A percentile compares a stretch with the other conserved stretches of the same genome.
These are phyloP conservation scores for Gossypium schwendimanii DNA, from an alignment of 441 rosid species.

Conservation along the genomic window DNA sequence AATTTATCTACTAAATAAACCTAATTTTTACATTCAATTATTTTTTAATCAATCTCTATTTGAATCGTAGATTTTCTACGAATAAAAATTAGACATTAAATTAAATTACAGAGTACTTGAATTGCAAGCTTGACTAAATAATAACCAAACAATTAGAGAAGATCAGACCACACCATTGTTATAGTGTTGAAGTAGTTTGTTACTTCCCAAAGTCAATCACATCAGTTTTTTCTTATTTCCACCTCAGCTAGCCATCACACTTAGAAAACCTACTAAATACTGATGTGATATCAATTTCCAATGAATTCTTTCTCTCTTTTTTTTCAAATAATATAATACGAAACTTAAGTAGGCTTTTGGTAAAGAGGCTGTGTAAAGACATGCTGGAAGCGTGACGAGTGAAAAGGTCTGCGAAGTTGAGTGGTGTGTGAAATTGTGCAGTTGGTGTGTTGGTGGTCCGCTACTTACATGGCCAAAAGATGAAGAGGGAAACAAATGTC, in stretches of 20 bases:
- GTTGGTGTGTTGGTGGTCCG: conserved; percentile 60
- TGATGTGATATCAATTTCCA: conserved; percentile 30
- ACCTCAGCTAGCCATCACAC: not conserved
- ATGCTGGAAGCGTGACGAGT: conserved; percentile 36
- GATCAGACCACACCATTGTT: not conserved
- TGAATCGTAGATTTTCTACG: no score
- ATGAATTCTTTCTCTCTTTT: conserved; percentile 19
- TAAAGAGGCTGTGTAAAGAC: conserved; percentile 25
- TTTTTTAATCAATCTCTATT: no score
- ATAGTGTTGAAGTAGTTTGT: no score
- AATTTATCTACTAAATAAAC: no score
- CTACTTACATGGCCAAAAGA: conserved; percentile 16
- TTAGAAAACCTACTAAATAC: not conserved
- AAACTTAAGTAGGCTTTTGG: conserved; percentile 27
- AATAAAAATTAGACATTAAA: not conserved
- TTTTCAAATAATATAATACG: not conserved
- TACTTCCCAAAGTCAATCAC: not conserved
- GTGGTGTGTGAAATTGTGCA: conserved; percentile 37
- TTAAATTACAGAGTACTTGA: not conserved
- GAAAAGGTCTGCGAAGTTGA: conserved; percentile 30
- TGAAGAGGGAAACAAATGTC: conserved; percentile 31
- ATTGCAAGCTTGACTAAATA: not conserved
- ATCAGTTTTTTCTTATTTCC: not conserved
- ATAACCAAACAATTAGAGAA: not conserved
- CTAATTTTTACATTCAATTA: no score